Evolutionary conservation across 2,329 filamentous ascomycete species (phyloP), one percentile per base, ranked within the genome.

Genomic region (Fusarium sp.): DNA sequence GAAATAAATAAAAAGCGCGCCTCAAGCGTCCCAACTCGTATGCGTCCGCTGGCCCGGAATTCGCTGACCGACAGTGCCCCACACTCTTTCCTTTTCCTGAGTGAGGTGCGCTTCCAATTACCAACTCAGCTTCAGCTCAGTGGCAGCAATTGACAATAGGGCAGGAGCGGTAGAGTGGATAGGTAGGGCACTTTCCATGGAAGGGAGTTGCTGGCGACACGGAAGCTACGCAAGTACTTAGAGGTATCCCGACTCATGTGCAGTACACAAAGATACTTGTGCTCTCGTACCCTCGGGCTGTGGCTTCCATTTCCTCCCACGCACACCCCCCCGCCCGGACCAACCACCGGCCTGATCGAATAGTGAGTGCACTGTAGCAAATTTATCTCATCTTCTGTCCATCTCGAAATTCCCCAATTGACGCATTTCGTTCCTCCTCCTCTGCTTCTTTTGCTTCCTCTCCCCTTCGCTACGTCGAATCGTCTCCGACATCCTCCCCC

Each of bases 301-400:
- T 61, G 45, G 42, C 40, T 64, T 54, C 50, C n/a, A 22, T 14
- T 49, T 49, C 44, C 24, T 48, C 60, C 65, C 54, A 45, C 65
- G 42, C 38, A 48, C 40, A 64, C 56, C 49, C 62, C 50, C 57
- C 64, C 58, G 50, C 72, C 72, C 68, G 72, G 70, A 71, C 72
- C 72, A 74, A 71, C 72, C 72, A 73, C 72, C 72, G 70, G 72
- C 44, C 66, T 69, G 63, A 66, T 39, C 46, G 40, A 22, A 24
- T 49, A 58, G 33, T 51, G 53, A 58, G 33, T 51, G 53, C 51
- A 64, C 40, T 20, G 20, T 73, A 74, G 70, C 72, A 74, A 74
- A 74, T 71, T 74, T 74, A 74, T 74, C 64, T 74, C 69, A 71
- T 72, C 72, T 74, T 72, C 67, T 60, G 63, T 71, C 70, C 59